Base-by-base conservation (phyloP, 345 rosid species). In the Eucalyptus virginea region DNA sequence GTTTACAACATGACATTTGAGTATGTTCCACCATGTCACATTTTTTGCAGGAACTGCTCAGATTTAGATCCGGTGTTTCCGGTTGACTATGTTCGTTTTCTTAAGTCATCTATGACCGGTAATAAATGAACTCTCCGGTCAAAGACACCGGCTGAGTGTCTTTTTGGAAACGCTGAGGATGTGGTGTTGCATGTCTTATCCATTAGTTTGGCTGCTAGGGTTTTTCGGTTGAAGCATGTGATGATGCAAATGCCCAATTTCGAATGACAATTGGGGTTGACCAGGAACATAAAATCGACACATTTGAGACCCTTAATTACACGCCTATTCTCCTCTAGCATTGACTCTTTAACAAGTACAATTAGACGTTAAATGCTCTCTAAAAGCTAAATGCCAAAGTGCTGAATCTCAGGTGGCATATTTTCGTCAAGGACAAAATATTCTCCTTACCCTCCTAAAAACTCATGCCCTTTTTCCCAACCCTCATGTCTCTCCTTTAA, bases 361-460 rank as follows among this genome's bases (percentile, higher is more conserved):
- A 77, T 21, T 40, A 21, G 47, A 77, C 24, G 83, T 11, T 56
- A 56, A 77, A 40, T 77, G 5, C 45, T n/a, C 87, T 56, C 45
- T 44, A 26, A 19, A 72, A 58, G 90, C 90, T 69, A 88, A 89
- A 91, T 28, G 90, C 91, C 95, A 93, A 92, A 52, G 60, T 67
- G 42, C 62, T 88, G 93, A 83, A 93, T 92, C 94, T 91, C 88
- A 9, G 11, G 37, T 34, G 77, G 28, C 12, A 24, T 77, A 11
- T 51, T 54, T 45, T n/a, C n/a, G 21, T 49, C 51, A 28, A 5
- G 6, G 69, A 28, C n/a, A 51, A 44, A 54, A 24, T 44, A 45
- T 52, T 23, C n/a, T 58, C 91, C 47, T 77, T 77, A 77, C 24
- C 23, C 45, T 77, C 83, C 83, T 21, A 21, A 37, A 72, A 37